These are phyloP conservation scores for Acrocalymma vagum DNA, from an alignment of 2,329 filamentous ascomycete species.

Conservation along the genomic window DNA sequence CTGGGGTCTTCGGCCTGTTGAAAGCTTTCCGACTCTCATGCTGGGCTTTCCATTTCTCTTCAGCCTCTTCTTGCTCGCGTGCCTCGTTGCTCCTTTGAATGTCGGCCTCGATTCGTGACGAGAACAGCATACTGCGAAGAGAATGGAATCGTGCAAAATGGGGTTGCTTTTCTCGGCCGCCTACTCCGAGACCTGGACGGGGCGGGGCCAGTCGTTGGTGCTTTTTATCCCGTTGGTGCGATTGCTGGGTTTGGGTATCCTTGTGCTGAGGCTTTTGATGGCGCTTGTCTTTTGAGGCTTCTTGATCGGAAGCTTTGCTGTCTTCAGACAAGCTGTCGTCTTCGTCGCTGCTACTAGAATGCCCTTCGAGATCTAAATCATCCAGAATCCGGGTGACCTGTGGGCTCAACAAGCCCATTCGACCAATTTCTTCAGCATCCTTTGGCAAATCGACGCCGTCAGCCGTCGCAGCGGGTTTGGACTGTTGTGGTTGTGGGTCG, in stretches of 20 bases:
- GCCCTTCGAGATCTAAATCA: constrained; percentile 30
- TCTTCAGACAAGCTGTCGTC: constrained; percentile 24
- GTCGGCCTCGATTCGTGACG: constrained; percentile 37
- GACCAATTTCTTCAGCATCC: constrained; percentile 23
- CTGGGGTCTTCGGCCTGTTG: constrained; percentile 32
- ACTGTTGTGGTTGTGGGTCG: constrained; percentile 32
- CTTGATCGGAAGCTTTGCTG: constrained; percentile 2
- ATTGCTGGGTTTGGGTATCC: constrained; percentile 12
- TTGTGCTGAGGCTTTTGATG: constrained; percentile 5
- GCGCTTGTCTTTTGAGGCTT: constrained; percentile 6
- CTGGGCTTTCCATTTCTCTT: constrained; percentile 36
- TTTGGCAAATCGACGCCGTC: constrained; percentile 15
- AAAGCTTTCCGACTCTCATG: constrained; percentile 37
- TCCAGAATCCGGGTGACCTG: constrained; percentile 40
- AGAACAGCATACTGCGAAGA: constrained; percentile 43
- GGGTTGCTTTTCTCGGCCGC: constrained; percentile 25
- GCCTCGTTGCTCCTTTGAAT: constrained; percentile 31
- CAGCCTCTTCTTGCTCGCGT: constrained; percentile 23
- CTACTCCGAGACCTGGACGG: constrained; percentile 10
- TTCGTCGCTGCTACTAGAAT: constrained; percentile 35
- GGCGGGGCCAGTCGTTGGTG: too few relatives aligned
- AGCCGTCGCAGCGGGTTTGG: constrained; percentile 18
- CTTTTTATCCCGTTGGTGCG: too few relatives aligned
- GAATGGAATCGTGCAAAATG: constrained; percentile 45
- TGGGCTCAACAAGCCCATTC: constrained; percentile 34